A percentile compares a stretch with the other conserved stretches of the same genome.
These are phyloP conservation scores for Daldinia loculata DNA, from an alignment of 495 filamentous ascomycete genomes.

Conservation along the genomic window DNA sequence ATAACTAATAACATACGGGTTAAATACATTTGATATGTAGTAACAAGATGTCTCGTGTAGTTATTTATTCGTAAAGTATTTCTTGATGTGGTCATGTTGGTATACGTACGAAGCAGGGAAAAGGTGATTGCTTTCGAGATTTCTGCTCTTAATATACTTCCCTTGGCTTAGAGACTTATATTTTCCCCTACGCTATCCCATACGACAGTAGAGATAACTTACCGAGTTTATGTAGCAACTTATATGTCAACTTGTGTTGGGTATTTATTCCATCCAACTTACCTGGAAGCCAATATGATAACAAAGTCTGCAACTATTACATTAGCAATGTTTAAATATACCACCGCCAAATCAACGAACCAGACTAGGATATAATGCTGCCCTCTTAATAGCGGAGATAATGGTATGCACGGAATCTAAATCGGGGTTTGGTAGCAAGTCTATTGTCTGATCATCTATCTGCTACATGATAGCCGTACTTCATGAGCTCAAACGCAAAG, in stretches of 20 bases:
- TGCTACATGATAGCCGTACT: slow-evolving; percentile 18
- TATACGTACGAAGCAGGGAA: too few relatives aligned
- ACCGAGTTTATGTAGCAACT: not conserved
- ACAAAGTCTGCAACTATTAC: not conserved
- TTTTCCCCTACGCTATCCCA: not conserved
- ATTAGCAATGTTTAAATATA: slow-evolving; percentile 3
- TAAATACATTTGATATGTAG: too few relatives aligned
- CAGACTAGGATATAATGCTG: not conserved
- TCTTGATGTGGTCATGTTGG: too few relatives aligned
- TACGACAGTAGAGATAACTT: not conserved
- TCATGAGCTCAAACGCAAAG: slow-evolving; percentile 28
- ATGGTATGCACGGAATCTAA: slow-evolving; percentile 4
- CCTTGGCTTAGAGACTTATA: not conserved
- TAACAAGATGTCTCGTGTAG: too few relatives aligned
- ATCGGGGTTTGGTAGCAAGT: slow-evolving; percentile 7
- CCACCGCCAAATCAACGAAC: slow-evolving; percentile 5
- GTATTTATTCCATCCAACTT: not conserved
- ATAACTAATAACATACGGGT: too few relatives aligned
- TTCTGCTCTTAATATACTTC: not conserved
- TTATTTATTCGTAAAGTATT: too few relatives aligned
- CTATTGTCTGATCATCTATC: slow-evolving; percentile 37
- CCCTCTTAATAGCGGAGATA: not conserved
- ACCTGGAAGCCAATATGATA: not conserved
- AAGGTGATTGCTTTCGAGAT: not conserved
- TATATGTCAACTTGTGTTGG: not conserved